These are phyloP conservation scores for Delphinella strobiligena DNA, from an alignment of 2,329 filamentous ascomycete species.

Conservation along the genomic window DNA sequence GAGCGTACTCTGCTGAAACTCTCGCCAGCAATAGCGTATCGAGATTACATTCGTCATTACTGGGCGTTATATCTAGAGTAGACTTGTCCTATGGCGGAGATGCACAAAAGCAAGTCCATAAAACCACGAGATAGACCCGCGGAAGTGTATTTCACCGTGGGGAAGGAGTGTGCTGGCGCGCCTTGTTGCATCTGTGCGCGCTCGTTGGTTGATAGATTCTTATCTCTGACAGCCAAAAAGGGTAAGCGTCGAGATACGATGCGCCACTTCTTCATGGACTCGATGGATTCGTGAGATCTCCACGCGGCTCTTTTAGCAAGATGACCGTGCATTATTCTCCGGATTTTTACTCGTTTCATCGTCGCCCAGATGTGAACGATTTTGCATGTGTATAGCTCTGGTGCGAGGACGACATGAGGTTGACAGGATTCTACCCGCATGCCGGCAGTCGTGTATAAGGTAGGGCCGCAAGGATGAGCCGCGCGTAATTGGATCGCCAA, in stretches of 20 bases:
- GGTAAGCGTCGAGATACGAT: neutral
- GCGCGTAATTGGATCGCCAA: too few species aligned
- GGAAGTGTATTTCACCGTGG: neutral
- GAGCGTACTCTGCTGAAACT: neutral
- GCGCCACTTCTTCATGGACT: too few species aligned
- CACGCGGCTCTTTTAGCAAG: neutral
- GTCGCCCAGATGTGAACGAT: too few species aligned
- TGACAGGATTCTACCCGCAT: too few species aligned
- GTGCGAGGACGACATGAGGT: too few species aligned
- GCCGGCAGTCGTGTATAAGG: too few species aligned
- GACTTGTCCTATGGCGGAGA: neutral
- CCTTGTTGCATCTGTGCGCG: neutral
- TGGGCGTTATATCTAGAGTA: neutral
- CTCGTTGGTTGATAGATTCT: neutral
- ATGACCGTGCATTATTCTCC: too few species aligned
- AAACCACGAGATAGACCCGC: neutral
- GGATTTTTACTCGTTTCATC: too few species aligned
- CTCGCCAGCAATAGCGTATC: neutral
- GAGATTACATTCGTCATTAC: neutral
- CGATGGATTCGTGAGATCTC: neutral
- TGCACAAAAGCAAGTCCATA: neutral
- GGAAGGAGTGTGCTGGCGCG: too few species aligned
- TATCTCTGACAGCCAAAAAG: neutral
- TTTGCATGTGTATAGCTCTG: too few species aligned
- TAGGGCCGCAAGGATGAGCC: too few species aligned